Conservation (phyloP, 495 filamentous ascomycete genomes). For the Penicillium salamii region DNA sequence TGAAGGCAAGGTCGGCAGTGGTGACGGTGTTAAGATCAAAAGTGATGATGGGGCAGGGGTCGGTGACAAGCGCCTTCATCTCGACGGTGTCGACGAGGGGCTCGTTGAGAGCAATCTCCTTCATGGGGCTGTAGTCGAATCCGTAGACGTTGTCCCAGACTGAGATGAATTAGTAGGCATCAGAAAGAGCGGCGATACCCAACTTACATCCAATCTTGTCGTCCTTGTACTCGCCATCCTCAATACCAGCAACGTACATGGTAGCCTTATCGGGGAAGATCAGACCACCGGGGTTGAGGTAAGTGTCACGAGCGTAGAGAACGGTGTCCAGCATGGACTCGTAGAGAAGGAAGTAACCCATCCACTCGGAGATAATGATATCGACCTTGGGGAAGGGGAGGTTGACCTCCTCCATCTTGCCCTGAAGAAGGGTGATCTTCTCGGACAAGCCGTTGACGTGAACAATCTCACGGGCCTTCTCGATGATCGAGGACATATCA, state of each 20-base stretch:
- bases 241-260: constrained; percentile 84
- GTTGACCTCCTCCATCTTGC: constrained; percentile 92
- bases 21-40: constrained; percentile 81
- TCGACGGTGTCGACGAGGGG: constrained; percentile 81
- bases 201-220: constrained; percentile 80
- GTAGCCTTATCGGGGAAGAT: constrained; percentile 90
- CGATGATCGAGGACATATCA: constrained; percentile 95
- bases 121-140: constrained; percentile 92
- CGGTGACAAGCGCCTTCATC: constrained; percentile 74
- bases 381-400: constrained; percentile 90
- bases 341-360: constrained; percentile 98
- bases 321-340: constrained; percentile 98
- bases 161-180: constrained; percentile 23
- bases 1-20: constrained; percentile 72
- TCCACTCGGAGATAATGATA: constrained; percentile 99
- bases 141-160: constrained; percentile 99
- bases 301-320: constrained; percentile 87
- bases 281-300: constrained; percentile 77
- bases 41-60: constrained; percentile 69
- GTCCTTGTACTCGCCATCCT: constrained; percentile 84
- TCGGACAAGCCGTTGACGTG: constrained; percentile 76
- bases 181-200: neutral
- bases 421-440: constrained; percentile 87
- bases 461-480: constrained; percentile 90
- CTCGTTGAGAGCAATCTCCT: constrained; percentile 77